A percentile compares a stretch with the other conserved stretches of the same genome.
These are phyloP conservation scores for Fragilaria radians DNA, from an alignment of 108 stramenopile genomes.

Conservation along the genomic window DNA sequence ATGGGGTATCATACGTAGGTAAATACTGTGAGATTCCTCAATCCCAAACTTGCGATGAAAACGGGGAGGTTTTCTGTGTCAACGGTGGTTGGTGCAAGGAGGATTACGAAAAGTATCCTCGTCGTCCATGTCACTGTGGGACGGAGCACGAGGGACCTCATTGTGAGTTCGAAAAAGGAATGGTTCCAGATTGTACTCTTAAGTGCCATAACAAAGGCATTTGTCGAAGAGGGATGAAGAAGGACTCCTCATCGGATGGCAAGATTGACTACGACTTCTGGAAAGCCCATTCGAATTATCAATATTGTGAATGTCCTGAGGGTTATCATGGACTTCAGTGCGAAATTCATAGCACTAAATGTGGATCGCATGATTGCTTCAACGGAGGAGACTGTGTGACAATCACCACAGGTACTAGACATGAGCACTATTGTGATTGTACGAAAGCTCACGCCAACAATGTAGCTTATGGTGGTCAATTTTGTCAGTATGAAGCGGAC, in stretches of 20 bases:
- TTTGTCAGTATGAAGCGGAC: slow-evolving; percentile 30
- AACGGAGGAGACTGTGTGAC: slow-evolving; percentile 37
- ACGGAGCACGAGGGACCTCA: slow-evolving; percentile 26
- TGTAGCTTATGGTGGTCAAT: slow-evolving; percentile 13
- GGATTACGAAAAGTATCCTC: slow-evolving; percentile 2
- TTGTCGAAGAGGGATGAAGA: slow-evolving; percentile 23
- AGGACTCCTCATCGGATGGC: neutral
- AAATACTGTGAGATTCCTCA: slow-evolving; percentile 47
- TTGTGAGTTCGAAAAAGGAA: slow-evolving; percentile 28
- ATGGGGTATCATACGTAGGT: slow-evolving; percentile 31
- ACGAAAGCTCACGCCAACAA: slow-evolving; percentile 6
- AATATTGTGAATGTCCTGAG: slow-evolving; percentile 26
- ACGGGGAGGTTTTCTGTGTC: slow-evolving; percentile 23
- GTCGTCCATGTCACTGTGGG: slow-evolving; percentile 32
- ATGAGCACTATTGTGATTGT: slow-evolving; percentile 22
- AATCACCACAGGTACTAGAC: neutral
- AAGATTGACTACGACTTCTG: slow-evolving; percentile 3
- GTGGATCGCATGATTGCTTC: slow-evolving; percentile 29
- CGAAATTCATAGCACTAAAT: slow-evolving; percentile 25
- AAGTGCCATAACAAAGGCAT: slow-evolving; percentile 28
- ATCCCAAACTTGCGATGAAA: neutral
- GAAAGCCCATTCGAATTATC: slow-evolving; percentile 10
- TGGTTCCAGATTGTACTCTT: slow-evolving; percentile 31
- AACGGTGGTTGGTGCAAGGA: slow-evolving; percentile 35
- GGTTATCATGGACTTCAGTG: slow-evolving; percentile 30